These are phyloP conservation scores for Ustilago sp. DNA, from an alignment of 1,284 basidiomycete genomes.

Conservation along the genomic window DNA sequence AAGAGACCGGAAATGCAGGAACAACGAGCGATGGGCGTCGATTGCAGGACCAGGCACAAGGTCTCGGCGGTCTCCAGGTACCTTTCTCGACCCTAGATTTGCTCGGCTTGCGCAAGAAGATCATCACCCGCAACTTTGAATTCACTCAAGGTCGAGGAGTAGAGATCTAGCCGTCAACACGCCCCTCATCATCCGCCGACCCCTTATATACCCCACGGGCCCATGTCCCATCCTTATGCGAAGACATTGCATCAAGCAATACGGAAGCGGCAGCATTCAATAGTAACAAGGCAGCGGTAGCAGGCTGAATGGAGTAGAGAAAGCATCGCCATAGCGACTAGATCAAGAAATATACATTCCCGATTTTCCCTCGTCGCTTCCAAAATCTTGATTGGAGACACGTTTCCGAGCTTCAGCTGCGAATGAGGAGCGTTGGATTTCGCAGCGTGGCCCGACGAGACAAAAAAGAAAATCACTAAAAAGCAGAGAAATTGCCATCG, in stretches of 20 bases:
- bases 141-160: constrained; percentile 12
- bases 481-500: not conserved
- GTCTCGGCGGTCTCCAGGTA: constrained; percentile 20
- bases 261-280: not conserved
- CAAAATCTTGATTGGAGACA: not conserved
- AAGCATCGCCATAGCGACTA: not conserved
- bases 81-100: constrained; percentile 27
- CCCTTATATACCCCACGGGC: not conserved
- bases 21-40: not conserved
- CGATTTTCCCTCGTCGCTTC: not conserved
- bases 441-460: constrained; percentile 4
- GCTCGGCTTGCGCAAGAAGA: constrained; percentile 25
- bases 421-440: constrained; percentile 36
- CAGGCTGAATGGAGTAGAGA: not conserved
- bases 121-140: constrained; percentile 34
- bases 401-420: not conserved
- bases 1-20: constrained; percentile 12
- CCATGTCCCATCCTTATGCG: not conserved
- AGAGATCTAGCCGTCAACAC: constrained; percentile 20
- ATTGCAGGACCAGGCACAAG: constrained; percentile 4
- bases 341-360: not conserved
- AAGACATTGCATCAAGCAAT: not conserved
- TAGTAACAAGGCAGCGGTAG: not conserved
- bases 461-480: not conserved
- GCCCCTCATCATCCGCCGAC: not conserved